These are phyloP conservation scores for Aspergillaceae sp. DNA, from an alignment of 2,329 filamentous ascomycete species.

Conservation along the genomic window DNA sequence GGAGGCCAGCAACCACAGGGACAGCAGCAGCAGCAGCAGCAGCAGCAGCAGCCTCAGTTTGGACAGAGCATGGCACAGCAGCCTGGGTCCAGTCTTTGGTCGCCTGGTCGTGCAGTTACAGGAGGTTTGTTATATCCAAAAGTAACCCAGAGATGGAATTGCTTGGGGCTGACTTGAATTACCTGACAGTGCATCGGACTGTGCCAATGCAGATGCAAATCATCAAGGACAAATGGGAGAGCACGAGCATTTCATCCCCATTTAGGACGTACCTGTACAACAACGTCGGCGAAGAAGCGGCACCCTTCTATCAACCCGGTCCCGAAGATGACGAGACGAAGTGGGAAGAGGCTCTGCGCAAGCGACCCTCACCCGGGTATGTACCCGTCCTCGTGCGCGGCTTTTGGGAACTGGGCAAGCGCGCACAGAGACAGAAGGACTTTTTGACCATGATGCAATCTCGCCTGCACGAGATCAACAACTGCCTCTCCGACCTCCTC, in stretches of 20 bases:
- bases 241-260: conserved; percentile 42
- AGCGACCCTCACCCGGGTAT: conserved; percentile 49
- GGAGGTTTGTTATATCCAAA: conserved; percentile 19
- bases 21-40: conserved; percentile 21
- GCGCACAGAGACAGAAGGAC: conserved; percentile 49
- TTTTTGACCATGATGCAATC: conserved; percentile 50
- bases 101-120: conserved; percentile 36
- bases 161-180: conserved; percentile 5
- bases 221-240: conserved; percentile 56
- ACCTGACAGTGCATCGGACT: conserved; percentile 46
- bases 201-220: conserved; percentile 53
- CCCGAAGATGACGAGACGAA: conserved; percentile 51
- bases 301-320: conserved; percentile 53
- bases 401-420: conserved; percentile 51
- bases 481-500: conserved; percentile 50
- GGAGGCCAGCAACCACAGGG: conserved; percentile 17
- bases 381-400: conserved; percentile 54
- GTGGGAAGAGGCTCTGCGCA: conserved; percentile 56
- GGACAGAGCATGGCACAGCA: conserved; percentile 33
- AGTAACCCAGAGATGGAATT: conserved; percentile 5
- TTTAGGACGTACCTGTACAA: conserved; percentile 59
- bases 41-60: conserved; percentile 27
- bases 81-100: conserved; percentile 33
- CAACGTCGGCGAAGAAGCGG: conserved; percentile 49
- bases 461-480: conserved; percentile 58